Conservation (phyloP, 2,329 filamentous ascomycete species). For the Calonectria hongkongensis region DNA sequence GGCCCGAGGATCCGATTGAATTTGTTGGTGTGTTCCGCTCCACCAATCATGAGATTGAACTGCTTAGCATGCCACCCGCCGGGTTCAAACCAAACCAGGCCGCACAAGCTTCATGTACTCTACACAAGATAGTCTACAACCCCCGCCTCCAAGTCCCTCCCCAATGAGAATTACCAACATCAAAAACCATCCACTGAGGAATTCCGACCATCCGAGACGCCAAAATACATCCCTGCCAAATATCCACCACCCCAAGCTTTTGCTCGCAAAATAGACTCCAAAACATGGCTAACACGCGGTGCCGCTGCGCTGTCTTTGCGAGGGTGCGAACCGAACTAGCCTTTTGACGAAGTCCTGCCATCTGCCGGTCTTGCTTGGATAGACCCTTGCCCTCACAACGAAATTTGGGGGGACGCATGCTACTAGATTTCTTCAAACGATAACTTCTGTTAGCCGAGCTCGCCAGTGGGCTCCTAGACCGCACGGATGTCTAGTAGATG, state of each 20-base stretch:
- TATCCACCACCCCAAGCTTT: constrained; percentile 53
- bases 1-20: constrained; percentile 36
- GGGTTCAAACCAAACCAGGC: constrained; percentile 22
- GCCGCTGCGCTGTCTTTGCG: constrained; percentile 37
- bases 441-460: constrained; percentile 45
- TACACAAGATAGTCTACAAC: constrained; percentile 49
- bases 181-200: constrained; percentile 52
- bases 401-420: constrained; percentile 33
- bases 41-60: constrained; percentile 30
- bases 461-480: constrained; percentile 54
- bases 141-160: constrained; percentile 22
- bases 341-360: constrained; percentile 20
- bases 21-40: constrained; percentile 9
- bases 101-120: constrained; percentile 38
- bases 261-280: constrained; percentile 54
- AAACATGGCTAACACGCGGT: constrained; percentile 45
- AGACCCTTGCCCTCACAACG: constrained; percentile 38
- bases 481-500: constrained; percentile 59
- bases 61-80: constrained; percentile 18
- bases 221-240: constrained; percentile 51
- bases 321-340: constrained; percentile 30
- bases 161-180: constrained; percentile 50
- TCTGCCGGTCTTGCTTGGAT: constrained; percentile 19
- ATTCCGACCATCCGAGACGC: constrained; percentile 54
- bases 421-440: constrained; percentile 28